Percentiles rank a stretch among this genome's conserved stretches.
Conservation (phyloP, 177 flowering plant genomes). For the Telopea speciosissima region DNA sequence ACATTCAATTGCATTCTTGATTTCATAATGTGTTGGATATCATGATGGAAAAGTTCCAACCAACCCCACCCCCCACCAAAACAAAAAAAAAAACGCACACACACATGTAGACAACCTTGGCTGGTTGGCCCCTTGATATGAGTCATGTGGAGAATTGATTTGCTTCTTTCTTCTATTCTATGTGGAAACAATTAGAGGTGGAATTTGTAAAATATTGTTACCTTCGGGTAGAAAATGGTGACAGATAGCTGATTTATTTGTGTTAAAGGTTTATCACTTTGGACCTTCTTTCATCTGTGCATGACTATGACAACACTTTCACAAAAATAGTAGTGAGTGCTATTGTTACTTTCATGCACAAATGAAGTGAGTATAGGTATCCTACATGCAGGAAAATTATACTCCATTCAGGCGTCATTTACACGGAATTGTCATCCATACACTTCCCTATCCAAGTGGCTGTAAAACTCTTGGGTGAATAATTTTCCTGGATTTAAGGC, state of each 20-base stretch:
- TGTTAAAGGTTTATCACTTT: not conserved
- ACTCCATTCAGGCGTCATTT: not conserved
- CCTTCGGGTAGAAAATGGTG: not conserved
- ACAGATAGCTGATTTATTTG: not conserved
- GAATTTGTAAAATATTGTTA: not conserved
- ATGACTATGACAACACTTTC: not conserved
- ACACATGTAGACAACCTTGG: too few relatives aligned
- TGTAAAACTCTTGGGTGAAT: not conserved
- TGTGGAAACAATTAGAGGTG: not conserved
- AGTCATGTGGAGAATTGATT: too few relatives aligned
- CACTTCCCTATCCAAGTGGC: not conserved
- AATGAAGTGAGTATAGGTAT: not conserved
- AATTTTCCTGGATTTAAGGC: not conserved
- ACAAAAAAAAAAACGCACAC: too few relatives aligned
- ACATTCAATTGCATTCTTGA: not conserved
- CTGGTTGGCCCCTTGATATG: too few relatives aligned
- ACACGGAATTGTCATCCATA: not conserved
- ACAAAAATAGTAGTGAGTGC: not conserved
- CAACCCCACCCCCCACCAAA: too few relatives aligned
- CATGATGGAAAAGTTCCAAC: too few relatives aligned
- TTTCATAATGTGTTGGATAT: not conserved
- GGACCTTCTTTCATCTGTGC: not conserved
- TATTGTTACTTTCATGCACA: not conserved
- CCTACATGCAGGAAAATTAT: not conserved
- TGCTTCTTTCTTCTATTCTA: not conserved